Percentiles rank a stretch among this genome's conserved stretches.
These are phyloP conservation scores for Artemisia argyi DNA, from an alignment of 129 eudicot species.

Conservation along the genomic window DNA sequence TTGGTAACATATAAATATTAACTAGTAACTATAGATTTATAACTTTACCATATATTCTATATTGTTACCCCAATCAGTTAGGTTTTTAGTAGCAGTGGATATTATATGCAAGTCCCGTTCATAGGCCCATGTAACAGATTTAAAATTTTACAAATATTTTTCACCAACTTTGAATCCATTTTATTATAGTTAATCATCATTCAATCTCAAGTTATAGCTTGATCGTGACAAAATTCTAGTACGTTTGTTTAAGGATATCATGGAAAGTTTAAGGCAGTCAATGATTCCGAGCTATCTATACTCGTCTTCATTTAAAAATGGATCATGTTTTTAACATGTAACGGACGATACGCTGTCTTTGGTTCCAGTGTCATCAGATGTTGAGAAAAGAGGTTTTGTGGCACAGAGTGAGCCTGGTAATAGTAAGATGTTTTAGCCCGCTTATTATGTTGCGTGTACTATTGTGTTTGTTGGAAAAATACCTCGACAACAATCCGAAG, in stretches of 20 bases:
- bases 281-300: slow-evolving; percentile 66
- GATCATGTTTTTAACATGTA: slow-evolving; percentile 13
- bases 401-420: no score
- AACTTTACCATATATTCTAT: no score
- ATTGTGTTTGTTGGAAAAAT: no score
- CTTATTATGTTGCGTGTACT: no score
- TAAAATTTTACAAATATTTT: neutral
- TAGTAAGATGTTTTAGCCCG: no score
- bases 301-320: slow-evolving; percentile 13
- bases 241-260: slow-evolving; percentile 8
- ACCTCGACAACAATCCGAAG: no score
- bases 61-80: no score
- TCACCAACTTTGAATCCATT: neutral
- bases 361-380: neutral
- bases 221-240: neutral
- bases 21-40: no score
- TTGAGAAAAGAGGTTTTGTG: no score
- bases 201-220: neutral
- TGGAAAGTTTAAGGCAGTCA: slow-evolving; percentile 39
- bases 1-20: no score
- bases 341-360: neutral
- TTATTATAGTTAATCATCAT: neutral
- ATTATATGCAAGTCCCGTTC: neutral
- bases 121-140: neutral
- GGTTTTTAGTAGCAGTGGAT: no score